Base-by-base conservation (phyloP, 805 yeast species). In the Teunomyces gatunensis region DNA sequence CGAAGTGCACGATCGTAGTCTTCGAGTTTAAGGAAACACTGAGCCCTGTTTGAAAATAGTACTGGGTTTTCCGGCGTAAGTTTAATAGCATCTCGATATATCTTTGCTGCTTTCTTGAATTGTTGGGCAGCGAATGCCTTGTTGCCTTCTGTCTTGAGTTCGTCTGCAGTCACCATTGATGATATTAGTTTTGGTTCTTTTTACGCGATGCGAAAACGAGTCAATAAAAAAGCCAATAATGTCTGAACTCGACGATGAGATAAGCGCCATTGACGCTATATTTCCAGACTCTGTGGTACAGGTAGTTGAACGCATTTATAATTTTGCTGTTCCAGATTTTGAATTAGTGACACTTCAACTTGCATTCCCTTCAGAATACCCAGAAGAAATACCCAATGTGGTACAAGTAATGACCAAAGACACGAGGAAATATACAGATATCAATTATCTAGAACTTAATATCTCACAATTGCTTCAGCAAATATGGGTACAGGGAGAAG, bases 231-330 rank as follows among this genome's bases (percentile, higher is more conserved):
- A 13, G 6, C 7, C 20, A 15, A 12, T 12, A 7, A 33, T 32
- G 29, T 42, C 39, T 18, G 86, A 83, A 29, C 67, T 86, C 5
- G 60, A 60, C 17, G 94, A 89, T 46, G 99, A 92, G 59, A 65
- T 89, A 15, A 83, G 79, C 34, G 92, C 96, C 10, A 82, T 92
- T 9, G 86, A 88, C 47, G 94, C 97, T 3, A 92, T 94, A 10
- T 92, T 81, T 59, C 97, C 96, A 0, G 87, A 76, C 12, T 73
- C 81, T 35, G 61, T 82, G 30, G 64, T 67, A 3, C 57, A 55
- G 21, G 45, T 75, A 6, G 74, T 67, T 0, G 68, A 73, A 0
- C 67, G 66, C 13, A 60, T 77, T 3, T 73, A 73, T 49, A 77
- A 77, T 39, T 70, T 85, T 11, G 67, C 68, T 21, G 65, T 81